A percentile compares a stretch with the other conserved stretches of the same genome.
These are phyloP conservation scores for Plasmodium inui DNA, from an alignment of 169 alveolate species.

Conservation along the genomic window DNA sequence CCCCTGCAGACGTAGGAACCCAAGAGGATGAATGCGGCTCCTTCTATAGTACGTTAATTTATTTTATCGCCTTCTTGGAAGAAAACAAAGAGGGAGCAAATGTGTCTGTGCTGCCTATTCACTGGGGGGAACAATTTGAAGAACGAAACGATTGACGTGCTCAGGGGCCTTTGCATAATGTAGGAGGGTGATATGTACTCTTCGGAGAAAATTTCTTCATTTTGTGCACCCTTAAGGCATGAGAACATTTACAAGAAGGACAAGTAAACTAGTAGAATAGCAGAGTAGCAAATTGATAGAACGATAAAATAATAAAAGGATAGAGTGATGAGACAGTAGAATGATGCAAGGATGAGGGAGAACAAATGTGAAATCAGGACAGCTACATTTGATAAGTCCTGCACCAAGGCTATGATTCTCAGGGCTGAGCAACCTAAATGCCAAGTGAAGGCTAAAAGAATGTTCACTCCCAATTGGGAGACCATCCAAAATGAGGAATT, in stretches of 20 bases:
- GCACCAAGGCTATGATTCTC: background rate
- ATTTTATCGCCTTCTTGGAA: background rate
- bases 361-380: background rate
- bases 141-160: background rate
- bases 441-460: background rate
- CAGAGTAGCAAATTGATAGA: background rate
- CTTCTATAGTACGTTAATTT: background rate
- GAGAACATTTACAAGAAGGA: background rate
- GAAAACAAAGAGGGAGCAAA: background rate
- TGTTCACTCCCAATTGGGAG: background rate
- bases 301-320: too few species aligned
- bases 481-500: background rate
- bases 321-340: too few species aligned
- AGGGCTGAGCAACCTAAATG: background rate
- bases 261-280: background rate
- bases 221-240: background rate
- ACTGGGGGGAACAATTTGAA: background rate
- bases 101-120: background rate
- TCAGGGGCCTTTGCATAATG: background rate
- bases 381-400: background rate
- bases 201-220: background rate
- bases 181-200: background rate
- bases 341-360: background rate
- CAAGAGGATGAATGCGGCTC: background rate
- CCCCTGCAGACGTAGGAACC: background rate